phyloP scores from a whole-genome alignment of 2,329 filamentous ascomycete genomes.

The Tolypocladium tropicale region DNA sequence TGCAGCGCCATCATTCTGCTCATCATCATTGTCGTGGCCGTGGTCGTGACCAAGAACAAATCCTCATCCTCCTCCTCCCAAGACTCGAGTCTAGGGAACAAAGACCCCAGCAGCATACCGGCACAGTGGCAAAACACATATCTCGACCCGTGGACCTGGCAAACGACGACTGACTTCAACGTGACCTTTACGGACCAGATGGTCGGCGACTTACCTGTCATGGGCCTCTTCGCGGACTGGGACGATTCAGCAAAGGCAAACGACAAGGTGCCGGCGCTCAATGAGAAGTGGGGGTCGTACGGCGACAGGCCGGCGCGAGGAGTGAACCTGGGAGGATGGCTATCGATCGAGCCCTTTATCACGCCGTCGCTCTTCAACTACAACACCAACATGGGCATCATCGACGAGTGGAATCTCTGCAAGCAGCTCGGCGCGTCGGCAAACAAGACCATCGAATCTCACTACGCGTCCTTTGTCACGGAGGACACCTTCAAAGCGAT shows the following conservation, averaged over 20 bases:
- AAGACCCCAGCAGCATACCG: constrained; percentile 49
- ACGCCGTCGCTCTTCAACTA: constrained; percentile 79
- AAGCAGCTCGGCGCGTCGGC: constrained; percentile 56
- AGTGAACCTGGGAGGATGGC: constrained; percentile 90
- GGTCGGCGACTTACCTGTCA: constrained; percentile 79
- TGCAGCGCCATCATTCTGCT: constrained; percentile 45
- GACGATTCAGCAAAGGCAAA: constrained; percentile 76
- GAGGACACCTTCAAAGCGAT: constrained; percentile 80
- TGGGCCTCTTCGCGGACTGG: constrained; percentile 79
- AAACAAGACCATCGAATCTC: constrained; percentile 67
- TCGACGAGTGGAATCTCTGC: constrained; percentile 83
- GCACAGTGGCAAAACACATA: constrained; percentile 60
- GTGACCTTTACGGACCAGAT: constrained; percentile 80
- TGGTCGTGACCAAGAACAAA: constrained; percentile 56
- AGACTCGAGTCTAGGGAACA: constrained; percentile 33
- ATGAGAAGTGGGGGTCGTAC: constrained; percentile 68
- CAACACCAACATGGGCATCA: constrained; percentile 52
- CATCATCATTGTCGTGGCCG: constrained; percentile 58
- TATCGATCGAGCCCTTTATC: constrained; percentile 90
- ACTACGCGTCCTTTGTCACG: constrained; percentile 83
- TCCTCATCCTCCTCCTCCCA: constrained; percentile 14
- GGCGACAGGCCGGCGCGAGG: constrained; percentile 71
- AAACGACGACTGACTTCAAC: constrained; percentile 84
- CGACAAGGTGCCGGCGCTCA: constrained; percentile 65
- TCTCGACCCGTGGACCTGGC: constrained; percentile 86